phyloP scores from a whole-genome alignment of 2,329 filamentous ascomycete genomes.

The Thielaviopsis euricoi region DNA sequence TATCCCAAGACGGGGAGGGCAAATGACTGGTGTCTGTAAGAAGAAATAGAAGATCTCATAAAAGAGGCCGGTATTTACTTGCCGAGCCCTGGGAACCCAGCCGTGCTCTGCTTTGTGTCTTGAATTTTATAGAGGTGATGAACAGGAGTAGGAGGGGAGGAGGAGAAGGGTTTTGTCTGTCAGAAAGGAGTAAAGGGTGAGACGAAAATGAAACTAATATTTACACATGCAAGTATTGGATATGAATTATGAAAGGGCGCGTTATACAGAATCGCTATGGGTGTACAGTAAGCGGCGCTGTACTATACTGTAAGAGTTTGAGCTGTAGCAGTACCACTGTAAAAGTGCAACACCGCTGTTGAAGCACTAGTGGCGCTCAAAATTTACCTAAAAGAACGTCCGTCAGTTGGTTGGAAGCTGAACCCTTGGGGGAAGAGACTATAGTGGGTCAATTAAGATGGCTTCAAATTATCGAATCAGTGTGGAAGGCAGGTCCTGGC shows the following conservation, averaged over 20 bases:
- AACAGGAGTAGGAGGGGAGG: no score
- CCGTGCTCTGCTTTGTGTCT: not conserved
- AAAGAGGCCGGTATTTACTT: not conserved
- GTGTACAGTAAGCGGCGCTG: no score
- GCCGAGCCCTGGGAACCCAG: not conserved
- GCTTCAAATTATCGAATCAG: no score
- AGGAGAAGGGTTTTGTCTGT: not conserved
- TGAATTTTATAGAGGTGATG: not conserved
- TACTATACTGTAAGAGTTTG: no score
- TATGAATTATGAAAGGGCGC: not conserved
- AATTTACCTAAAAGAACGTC: no score
- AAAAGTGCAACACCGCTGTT: no score
- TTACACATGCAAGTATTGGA: not conserved
- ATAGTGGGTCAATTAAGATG: no score
- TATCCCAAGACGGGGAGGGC: not conserved
- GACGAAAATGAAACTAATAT: slow-evolving; percentile 7
- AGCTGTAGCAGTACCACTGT: no score
- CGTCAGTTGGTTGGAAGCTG: no score
- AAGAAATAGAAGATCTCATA: not conserved
- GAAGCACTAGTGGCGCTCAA: not conserved
- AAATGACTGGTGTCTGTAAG: not conserved
- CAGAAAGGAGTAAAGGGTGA: not conserved
- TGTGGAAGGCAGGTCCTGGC: no score
- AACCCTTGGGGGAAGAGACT: no score
- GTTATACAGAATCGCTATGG: no score